phyloP scores from a whole-genome alignment of 2,329 filamentous ascomycete species.

The Macrophomina pseudophaseolina region DNA sequence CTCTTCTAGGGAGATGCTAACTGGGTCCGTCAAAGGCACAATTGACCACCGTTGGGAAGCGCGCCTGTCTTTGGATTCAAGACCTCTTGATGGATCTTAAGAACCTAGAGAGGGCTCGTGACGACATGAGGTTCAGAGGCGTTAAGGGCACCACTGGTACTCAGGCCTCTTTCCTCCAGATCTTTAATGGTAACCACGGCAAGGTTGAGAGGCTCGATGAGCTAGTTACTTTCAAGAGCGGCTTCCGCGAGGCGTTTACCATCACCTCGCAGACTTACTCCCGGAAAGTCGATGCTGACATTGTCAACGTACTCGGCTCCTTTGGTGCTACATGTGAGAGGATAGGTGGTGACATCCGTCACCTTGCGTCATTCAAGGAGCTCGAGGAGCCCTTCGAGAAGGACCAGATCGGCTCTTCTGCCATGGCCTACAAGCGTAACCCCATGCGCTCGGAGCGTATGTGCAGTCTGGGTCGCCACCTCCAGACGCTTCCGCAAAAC shows the following conservation, averaged over 20 bases:
- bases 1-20: conserved; percentile 39
- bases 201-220: conserved; percentile 68
- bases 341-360: conserved; percentile 75
- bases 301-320: conserved; percentile 80
- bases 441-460: conserved; percentile 65
- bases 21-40: conserved; percentile 43
- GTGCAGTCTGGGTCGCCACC: conserved; percentile 62
- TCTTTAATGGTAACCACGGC: conserved; percentile 65
- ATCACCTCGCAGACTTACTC: conserved; percentile 78
- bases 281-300: conserved; percentile 78
- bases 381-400: conserved; percentile 84
- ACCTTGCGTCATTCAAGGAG: conserved; percentile 78
- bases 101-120: conserved; percentile 71
- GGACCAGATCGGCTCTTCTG: conserved; percentile 71
- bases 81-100: conserved; percentile 75
- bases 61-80: conserved; percentile 76
- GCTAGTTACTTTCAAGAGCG: conserved; percentile 69
- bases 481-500: conserved; percentile 59
- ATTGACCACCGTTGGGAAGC: conserved; percentile 69
- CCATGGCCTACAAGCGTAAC: conserved; percentile 70
- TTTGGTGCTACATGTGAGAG: conserved; percentile 80
- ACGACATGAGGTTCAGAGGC: conserved; percentile 75
- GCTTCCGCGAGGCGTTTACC: conserved; percentile 64
- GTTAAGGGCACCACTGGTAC: conserved; percentile 43
- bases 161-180: conserved; percentile 77